These are phyloP conservation scores for Leucocoprinus birnbaumii DNA, from an alignment of 768 basidiomycete genomes.

Conservation along the genomic window DNA sequence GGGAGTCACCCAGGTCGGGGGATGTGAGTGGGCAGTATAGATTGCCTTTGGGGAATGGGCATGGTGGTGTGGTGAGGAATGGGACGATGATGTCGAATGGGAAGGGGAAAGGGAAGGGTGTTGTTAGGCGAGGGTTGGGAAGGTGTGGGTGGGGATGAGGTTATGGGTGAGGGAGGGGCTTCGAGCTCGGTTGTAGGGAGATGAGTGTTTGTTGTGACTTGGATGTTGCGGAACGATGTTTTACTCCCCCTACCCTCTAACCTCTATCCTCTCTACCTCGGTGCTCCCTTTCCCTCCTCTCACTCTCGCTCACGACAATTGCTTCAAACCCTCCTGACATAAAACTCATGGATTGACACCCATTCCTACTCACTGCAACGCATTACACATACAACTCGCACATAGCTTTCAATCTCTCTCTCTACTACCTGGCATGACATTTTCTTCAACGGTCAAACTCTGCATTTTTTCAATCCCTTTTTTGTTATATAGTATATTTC, in stretches of 20 bases:
- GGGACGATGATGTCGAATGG: conserved; percentile 21
- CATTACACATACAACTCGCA: background rate
- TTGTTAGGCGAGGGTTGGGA: background rate
- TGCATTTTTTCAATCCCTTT: background rate
- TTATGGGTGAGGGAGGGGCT: background rate
- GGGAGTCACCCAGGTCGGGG: conserved; percentile 79
- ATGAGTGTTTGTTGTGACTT: no score
- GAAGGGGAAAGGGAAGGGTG: conserved; percentile 3
- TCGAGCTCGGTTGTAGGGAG: no score
- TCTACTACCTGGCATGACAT: background rate
- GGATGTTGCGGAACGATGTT: no score
- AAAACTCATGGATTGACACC: no score
- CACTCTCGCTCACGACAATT: no score
- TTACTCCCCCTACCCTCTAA: background rate
- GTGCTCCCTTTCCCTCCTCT: background rate
- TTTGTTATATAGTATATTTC: conserved; percentile 8
- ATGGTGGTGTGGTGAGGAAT: conserved; percentile 28
- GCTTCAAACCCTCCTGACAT: no score
- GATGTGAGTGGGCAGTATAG: no score
- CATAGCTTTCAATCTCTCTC: background rate
- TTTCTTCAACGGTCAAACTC: background rate
- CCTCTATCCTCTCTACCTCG: background rate
- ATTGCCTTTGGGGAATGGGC: background rate
- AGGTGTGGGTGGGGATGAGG: background rate
- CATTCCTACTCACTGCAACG: no score